Base-by-base conservation (phyloP, 1,139 yeast species). In the Geotrichum cucujoidarum region DNA sequence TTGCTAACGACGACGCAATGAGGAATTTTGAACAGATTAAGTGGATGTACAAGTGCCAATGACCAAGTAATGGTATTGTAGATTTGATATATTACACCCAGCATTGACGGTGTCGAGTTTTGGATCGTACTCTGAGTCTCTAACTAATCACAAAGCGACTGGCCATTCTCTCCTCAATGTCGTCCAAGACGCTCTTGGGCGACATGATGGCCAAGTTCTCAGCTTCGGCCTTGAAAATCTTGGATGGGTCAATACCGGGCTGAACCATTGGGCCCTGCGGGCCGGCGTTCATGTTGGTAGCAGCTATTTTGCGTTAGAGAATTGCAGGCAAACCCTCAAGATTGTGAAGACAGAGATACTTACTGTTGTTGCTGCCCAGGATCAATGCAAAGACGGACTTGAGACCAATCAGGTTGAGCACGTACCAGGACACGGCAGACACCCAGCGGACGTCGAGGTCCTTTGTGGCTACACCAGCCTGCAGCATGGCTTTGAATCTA, bases 381-480 rank as follows among this genome's bases (percentile, higher is more conserved):
- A 90, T 59, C 49, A 90, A 73, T 24, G 87, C 77, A 64, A 83
- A 86, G 1, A 92, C 81, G 0, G 96, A 87, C 56, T 81, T 78
- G 53, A 92, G 75, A 32, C 98, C 98, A 50, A 90, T 69, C 56
- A 89, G 77, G 52, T 89, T 87, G 49, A 92, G 86, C 65, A 92
- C 88, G 65, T 92, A 92, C 98, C 97, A 92, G n/a, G 97, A 89
- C 27, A 94, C 82, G 2, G 96, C 82, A 34, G 95, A 83, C n/a
- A 92, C 98, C 78, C 95, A 92, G 35, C 95, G 72, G 4, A 83
- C 96, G 61, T 89, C 94, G 54, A 92, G 73, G 60, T 92, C 95
- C 1, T 83, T 77, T 0, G 97, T 89, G 53, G 76, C 77, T 11
- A 94, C 84, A 2, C 97, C 96, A 29, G 80, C 79, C 65, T 92